Conservation (phyloP, 225 moss, liverwort and hornwort genomes). For the Antitrichia curtipendula region DNA sequence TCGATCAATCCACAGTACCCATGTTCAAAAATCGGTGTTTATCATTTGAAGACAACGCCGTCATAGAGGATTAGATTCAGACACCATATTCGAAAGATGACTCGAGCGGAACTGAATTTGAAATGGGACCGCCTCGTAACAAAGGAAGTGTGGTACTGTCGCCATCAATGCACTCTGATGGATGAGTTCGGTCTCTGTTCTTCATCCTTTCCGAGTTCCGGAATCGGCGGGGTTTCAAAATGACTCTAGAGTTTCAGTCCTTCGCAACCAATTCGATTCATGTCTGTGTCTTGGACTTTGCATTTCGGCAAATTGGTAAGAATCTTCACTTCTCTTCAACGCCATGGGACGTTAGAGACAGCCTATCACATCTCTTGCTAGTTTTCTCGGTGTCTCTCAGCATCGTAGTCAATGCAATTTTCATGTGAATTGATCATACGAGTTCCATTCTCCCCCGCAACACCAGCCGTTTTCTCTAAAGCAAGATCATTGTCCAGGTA, state of each 20-base stretch:
- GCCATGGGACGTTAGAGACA: too few species aligned
- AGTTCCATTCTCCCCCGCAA: background rate
- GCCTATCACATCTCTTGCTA: background rate
- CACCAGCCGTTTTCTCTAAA: background rate
- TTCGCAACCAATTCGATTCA: background rate
- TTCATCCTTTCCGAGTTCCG: background rate
- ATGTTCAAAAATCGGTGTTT: too few species aligned
- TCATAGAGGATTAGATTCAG: background rate
- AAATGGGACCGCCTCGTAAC: background rate
- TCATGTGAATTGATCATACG: background rate
- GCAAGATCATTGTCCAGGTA: background rate
- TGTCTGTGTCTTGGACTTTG: background rate
- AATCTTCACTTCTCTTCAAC: background rate
- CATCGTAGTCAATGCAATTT: background rate
- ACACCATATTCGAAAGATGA: background rate
- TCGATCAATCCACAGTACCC: background rate
- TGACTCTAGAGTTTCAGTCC: background rate
- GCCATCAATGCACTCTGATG: background rate
- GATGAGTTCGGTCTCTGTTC: background rate
- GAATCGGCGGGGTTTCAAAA: background rate
- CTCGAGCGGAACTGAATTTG: background rate
- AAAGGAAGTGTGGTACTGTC: background rate
- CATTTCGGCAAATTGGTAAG: background rate
- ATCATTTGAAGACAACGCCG: background rate
- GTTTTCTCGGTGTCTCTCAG: background rate